A percentile compares a stretch with the other conserved stretches of the same genome.
Evolutionary conservation across 2,329 filamentous ascomycete species (phyloP).

Genomic region (Nigrospora sphaerica): DNA sequence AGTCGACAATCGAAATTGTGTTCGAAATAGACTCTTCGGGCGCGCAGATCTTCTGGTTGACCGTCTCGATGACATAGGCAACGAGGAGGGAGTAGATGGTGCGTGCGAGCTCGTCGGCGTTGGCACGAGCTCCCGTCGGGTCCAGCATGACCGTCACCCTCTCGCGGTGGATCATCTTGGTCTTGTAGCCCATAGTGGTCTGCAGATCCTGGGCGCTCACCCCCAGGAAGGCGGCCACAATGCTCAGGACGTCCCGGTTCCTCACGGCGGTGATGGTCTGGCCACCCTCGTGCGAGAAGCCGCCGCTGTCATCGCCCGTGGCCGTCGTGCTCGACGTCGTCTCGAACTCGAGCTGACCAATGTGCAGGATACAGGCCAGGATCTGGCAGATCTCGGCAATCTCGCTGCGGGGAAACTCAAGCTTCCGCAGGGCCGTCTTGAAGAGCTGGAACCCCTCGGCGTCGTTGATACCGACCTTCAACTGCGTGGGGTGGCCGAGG

Average conservation of each 20-base stretch:
- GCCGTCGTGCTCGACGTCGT: conserved; percentile 72
- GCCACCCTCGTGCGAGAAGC: conserved; percentile 90
- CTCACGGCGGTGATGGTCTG: conserved; percentile 80
- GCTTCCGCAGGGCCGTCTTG: conserved; percentile 87
- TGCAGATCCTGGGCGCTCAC: conserved; percentile 77
- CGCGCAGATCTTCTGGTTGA: conserved; percentile 86
- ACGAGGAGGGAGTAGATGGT: conserved; percentile 92
- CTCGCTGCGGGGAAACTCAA: conserved; percentile 88
- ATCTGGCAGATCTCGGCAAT: conserved; percentile 97
- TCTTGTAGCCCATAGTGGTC: conserved; percentile 87
- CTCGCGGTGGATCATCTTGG: conserved; percentile 91
- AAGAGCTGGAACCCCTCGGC: conserved; percentile 94
- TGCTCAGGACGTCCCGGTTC: conserved; percentile 83
- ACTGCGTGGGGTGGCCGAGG: conserved; percentile 88
- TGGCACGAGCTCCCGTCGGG: conserved; percentile 78
- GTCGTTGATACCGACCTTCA: conserved; percentile 96
- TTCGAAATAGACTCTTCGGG: conserved; percentile 84
- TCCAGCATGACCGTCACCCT: conserved; percentile 99
- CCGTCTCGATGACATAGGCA: conserved; percentile 85
- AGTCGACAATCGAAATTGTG: conserved; percentile 91
- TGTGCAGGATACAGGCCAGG: conserved; percentile 88
- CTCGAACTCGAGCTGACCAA: conserved; percentile 92
- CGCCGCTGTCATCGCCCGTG: conserved; percentile 83
- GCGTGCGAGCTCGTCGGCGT: conserved; percentile 88
- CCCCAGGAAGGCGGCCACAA: conserved; percentile 91